Evolutionary conservation across 768 basidiomycete genomes (phyloP), one percentile per base, ranked within the genome.

Genomic region (Mycena amicta): DNA sequence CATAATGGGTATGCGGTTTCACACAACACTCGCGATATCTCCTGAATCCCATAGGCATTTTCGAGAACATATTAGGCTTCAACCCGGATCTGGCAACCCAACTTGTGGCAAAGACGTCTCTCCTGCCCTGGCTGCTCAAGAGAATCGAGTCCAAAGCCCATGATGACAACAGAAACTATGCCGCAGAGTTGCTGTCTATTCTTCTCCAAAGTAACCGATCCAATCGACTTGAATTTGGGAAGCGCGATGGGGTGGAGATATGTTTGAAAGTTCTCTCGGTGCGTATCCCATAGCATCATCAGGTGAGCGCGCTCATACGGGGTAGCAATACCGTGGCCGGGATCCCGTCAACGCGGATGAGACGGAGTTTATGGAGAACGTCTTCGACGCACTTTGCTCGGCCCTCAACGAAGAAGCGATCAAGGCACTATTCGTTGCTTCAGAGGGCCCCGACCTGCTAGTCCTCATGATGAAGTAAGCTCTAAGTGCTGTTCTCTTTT

Each of bases 391-490:
- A 0, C 73, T 99, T 23, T 98, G 97, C 70, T 95, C 95, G 0
- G 82, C 88, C 0, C 78, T 98, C 23, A 83, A 79, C 30, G 95
- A 96, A 71, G 78, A 87, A 15, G 78, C 86, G 47, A 85, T 90
- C 70, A 98, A 98, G 73, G 71, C 80, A 18, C 73, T 86, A 3
- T 98, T 99, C 74, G 75, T 94, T n/a, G 84, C 87, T 11, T 88
- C 88, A 20, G 97, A 99, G 72, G 97, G 97, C 2, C 86, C 94
- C 15, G 97, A 99, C 66, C 81, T 99, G 30, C 98, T 98, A 95
- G 83, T 97, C n/a, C 79, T 98, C 62, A 90, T 97, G 83, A 95
- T 98, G 90, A 96, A 90, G 94, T 95, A 65, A 45, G 86, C 75
- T 31, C n/a, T n/a, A n/a, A n/a, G n/a, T n/a, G n/a, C n/a, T n/a